Conservation (phyloP, 176 grass and related monocot species). For the Metroxylon sagu region DNA sequence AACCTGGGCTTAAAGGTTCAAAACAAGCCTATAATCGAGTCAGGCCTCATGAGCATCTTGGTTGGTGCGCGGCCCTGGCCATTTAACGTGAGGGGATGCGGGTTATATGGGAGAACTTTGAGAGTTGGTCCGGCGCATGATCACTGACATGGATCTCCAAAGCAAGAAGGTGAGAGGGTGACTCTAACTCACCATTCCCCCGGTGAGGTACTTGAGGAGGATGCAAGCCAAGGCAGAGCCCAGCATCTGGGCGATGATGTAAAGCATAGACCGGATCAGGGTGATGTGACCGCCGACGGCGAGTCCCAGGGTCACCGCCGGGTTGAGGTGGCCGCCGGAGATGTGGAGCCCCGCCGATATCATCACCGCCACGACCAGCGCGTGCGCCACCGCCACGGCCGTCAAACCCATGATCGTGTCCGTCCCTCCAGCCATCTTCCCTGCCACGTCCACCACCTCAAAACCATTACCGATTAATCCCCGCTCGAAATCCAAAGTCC, state of each 20-base stretch:
- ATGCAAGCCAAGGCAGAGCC: conserved; percentile 48
- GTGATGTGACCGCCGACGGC: conserved; percentile 58
- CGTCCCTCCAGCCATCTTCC: conserved; percentile 41
- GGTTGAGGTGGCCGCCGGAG: conserved; percentile 81
- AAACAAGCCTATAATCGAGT: too few relatives aligned
- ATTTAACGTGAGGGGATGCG: too few relatives aligned
- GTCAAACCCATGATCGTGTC: conserved; percentile 62
- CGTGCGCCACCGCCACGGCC: conserved; percentile 68
- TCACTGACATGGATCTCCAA: too few relatives aligned
- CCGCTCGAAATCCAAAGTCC: too few relatives aligned
- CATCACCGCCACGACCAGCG: conserved; percentile 61
- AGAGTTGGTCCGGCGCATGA: too few relatives aligned
- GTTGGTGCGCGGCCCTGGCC: too few relatives aligned
- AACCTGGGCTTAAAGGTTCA: too few relatives aligned
- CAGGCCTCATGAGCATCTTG: too few relatives aligned
- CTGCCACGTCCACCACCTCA: conserved; percentile 12
- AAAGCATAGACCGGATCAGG: conserved; percentile 57
- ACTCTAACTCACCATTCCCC: conserved; percentile 18
- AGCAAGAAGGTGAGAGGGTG: too few relatives aligned
- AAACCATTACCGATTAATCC: too few relatives aligned
- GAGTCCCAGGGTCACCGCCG: conserved; percentile 65
- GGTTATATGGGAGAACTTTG: too few relatives aligned
- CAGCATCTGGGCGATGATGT: conserved; percentile 49
- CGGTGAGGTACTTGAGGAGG: conserved; percentile 59
- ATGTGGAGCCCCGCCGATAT: conserved; percentile 75